Conservation (phyloP, 768 basidiomycete genomes). For the Suillus spraguei region DNA sequence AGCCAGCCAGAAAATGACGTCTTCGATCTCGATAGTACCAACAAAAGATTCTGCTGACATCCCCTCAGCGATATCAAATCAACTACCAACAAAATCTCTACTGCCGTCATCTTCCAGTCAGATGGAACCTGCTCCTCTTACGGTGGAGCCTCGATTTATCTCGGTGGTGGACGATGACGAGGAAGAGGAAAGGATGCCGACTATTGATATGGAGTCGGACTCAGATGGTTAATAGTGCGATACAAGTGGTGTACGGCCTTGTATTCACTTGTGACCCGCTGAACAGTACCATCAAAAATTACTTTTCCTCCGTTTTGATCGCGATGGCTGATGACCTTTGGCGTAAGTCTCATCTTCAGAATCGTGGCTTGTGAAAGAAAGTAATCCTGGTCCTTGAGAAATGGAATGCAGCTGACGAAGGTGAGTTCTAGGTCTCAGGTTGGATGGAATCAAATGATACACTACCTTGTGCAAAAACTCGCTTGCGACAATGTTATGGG, state of each 20-base stretch:
- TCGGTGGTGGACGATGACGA: constrained; percentile 48
- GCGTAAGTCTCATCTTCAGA: background rate
- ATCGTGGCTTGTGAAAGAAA: background rate
- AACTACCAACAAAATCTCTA: constrained; percentile 1
- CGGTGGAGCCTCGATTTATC: constrained; percentile 1
- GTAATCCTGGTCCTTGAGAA: constrained; percentile 19
- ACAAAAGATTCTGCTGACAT: background rate
- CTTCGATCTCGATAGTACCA: constrained; percentile 10
- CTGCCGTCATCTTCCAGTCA: constrained; percentile 2
- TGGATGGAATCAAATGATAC: constrained; percentile 16
- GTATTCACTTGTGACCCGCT: background rate
- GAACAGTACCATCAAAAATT: constrained; percentile 3
- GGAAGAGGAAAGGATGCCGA: constrained; percentile 73
- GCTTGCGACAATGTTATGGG: constrained; percentile 53
- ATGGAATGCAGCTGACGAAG: constrained; percentile 19
- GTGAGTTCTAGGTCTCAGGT: background rate
- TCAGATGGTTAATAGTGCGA: constrained; percentile 46
- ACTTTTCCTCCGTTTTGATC: constrained; percentile 5
- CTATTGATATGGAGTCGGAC: constrained; percentile 79
- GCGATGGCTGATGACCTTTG: constrained; percentile 14
- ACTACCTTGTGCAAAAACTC: constrained; percentile 58
- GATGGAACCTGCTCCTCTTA: constrained; percentile 1
- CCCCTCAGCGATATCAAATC: background rate
- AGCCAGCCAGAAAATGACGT: background rate
- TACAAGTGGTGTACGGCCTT: background rate